A percentile compares a stretch with the other conserved stretches of the same genome.
Conservation (phyloP, 2,329 filamentous ascomycete genomes). For the Ploettnerulaceae sp. region DNA sequence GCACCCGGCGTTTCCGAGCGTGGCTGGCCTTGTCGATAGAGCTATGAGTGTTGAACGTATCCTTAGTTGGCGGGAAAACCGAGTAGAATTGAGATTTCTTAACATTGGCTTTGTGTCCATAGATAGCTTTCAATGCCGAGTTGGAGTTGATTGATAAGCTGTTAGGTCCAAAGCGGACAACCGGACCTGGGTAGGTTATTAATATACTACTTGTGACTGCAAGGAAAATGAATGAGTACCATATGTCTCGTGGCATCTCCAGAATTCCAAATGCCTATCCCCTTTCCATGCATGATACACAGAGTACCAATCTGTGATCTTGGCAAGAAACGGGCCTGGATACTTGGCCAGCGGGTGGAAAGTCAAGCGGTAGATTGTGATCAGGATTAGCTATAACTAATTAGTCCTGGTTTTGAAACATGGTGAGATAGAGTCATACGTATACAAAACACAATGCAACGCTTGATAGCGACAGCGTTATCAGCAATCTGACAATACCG, state of each 20-base stretch:
- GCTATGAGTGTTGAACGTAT: constrained; percentile 67
- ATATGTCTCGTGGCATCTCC: constrained; percentile 35
- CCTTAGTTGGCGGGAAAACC: constrained; percentile 61
- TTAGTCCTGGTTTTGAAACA: too few species aligned
- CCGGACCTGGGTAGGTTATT: constrained; percentile 42
- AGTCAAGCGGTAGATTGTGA: constrained; percentile 38
- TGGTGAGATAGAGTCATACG: too few species aligned
- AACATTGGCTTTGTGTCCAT: constrained; percentile 59
- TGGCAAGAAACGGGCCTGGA: constrained; percentile 35
- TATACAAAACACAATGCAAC: too few species aligned
- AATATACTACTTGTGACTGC: not conserved
- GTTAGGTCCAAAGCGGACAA: constrained; percentile 74
- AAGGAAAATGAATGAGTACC: constrained; percentile 27
- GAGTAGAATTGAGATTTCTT: constrained; percentile 69
- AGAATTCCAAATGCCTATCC: constrained; percentile 36
- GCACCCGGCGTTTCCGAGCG: constrained; percentile 57
- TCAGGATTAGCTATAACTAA: constrained; percentile 9
- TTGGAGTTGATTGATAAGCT: constrained; percentile 72
- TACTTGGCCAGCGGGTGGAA: constrained; percentile 36
- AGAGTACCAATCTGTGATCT: constrained; percentile 32
- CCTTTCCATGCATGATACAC: constrained; percentile 36
- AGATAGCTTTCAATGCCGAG: constrained; percentile 61
- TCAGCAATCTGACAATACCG: too few species aligned
- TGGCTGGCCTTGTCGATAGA: constrained; percentile 63
- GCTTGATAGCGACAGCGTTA: too few species aligned